Base-by-base conservation (phyloP, 768 basidiomycete species). In the Lentinula sp. region DNA sequence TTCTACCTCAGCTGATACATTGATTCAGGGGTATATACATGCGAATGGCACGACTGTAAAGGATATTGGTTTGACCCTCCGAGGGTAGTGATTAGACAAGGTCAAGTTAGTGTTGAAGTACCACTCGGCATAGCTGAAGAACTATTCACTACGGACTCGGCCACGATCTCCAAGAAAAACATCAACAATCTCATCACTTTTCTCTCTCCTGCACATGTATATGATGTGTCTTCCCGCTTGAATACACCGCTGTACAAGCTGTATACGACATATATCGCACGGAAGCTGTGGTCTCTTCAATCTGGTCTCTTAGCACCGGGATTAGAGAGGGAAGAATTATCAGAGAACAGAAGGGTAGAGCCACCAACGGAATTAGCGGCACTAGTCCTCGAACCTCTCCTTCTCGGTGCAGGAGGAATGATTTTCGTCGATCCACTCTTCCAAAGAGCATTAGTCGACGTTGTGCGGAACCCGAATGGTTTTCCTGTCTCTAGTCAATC, bases 361-460 rank as follows among this genome's bases (percentile, higher is more conserved):
- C 13, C 23, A 45, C 56, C 45, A 0, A 77, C 71, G 2, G 77
- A 74, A 23, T 71, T 91, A 3, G 90, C 86, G 1, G 91, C 93
- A 0, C 79, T 98, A 16, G 86, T 98, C 6, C 75, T 98, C 33
- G 96, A 98, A 70, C 96, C 96, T 0, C 79, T 95, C 23, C 83
- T 95, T 28, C 90, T 98, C 83, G 96, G 96, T 13, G 95, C 96
- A 0, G 96, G 93, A 0, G 96, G 96, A 0, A 98, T 98, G 96
- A 79, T 94, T 35, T 98, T 98, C 68, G 93, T 98, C 28, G 96
- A 98, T 70, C 96, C 96, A 8, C 85, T 98, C 46, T 98, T 96
- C 80, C 96, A 98, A 71, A 83, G 92, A 32, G 77, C 94, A 35
- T 72, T 98, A 64, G 76, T 98, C 43, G 93, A 97, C 66, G 81